Evolutionary conservation across 2,329 filamentous ascomycete genomes (phyloP), one percentile per base, ranked within the genome.

Genomic region (Fusarium zealandicum): DNA sequence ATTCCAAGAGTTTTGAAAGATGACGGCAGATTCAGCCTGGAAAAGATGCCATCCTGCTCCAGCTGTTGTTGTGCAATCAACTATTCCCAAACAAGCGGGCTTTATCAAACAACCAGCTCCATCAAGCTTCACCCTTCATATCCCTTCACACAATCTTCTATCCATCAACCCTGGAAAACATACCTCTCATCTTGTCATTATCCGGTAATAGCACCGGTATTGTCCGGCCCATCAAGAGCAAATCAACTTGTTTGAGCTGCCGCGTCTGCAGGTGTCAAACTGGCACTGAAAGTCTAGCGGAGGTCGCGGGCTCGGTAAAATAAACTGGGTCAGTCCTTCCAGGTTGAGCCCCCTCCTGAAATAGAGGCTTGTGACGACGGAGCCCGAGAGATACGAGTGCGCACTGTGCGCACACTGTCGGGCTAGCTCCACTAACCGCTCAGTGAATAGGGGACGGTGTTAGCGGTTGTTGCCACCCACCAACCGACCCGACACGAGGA

Each of bases 261-360:
- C 38, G 28, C 58, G 49, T 55, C 44, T 59, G 42, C 49, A 53
- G 55, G 38, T 46, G 54, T 50, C 51, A 58, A 54, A 51, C 57
- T 47, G 44, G 44, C 60, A 62, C 58, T 63, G 49, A 47, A 65
- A 46, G 59, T 54, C 58, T 59, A 56, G 61, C 50, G 63, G 63
- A 65, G 63, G 58, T 50, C 49, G 55, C n/a, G n/a, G n/a, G n/a
- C 39, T 63, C 58, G 59, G 63, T 66, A 66, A 63, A 59, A 61
- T 63, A 59, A 63, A 57, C 50, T 65, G 60, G 64, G 63, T 55
- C 58, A 55, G 31, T 25, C 28, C 25, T 6, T 6, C 6, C 25
- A 27, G 10, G 9, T 51, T 62, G 43, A 51, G 54, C 41, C 58
- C 47, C 53, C 44, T 41, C 47, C 47, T 54, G 47, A 61, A 50